Percentiles rank a stretch among this genome's conserved stretches.
Evolutionary conservation across 2,329 filamentous ascomycete genomes (phyloP).

Genomic region (Raffaelea ambrosiae): DNA sequence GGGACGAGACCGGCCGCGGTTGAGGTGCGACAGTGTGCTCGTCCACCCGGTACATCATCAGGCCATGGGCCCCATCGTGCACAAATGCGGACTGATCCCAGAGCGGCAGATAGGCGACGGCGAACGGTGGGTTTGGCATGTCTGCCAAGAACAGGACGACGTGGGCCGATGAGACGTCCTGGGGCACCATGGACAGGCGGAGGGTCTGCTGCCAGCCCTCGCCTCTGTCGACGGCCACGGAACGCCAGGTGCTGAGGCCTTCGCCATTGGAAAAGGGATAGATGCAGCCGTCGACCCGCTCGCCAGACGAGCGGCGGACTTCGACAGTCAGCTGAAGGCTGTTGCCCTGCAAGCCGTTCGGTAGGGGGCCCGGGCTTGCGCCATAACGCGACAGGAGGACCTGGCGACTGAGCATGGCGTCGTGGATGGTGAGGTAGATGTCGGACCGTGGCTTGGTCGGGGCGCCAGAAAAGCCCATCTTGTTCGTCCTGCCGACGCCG

Average conservation of each 20-base stretch:
- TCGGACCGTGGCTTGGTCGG: constrained; percentile 84
- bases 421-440: constrained; percentile 82
- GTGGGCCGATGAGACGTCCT: constrained; percentile 76
- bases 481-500: constrained; percentile 69
- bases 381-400: constrained; percentile 56
- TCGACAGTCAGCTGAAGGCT: constrained; percentile 87
- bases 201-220: constrained; percentile 85
- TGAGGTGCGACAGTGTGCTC: constrained; percentile 70
- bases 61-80: constrained; percentile 70
- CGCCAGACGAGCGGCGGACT: constrained; percentile 69
- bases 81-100: constrained; percentile 92
- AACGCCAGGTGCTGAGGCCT: constrained; percentile 78
- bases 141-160: constrained; percentile 86
- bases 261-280: constrained; percentile 75
- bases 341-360: constrained; percentile 51
- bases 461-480: constrained; percentile 89
- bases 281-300: constrained; percentile 81
- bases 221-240: constrained; percentile 68
- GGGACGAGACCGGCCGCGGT: constrained; percentile 32
- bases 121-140: constrained; percentile 79
- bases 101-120: constrained; percentile 83
- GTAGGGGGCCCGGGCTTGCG: constrained; percentile 67
- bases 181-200: constrained; percentile 66
- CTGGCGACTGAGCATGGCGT: constrained; percentile 71
- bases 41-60: constrained; percentile 85